Conservation (phyloP, 306 rosid genomes). For the Abrus precatorius region DNA sequence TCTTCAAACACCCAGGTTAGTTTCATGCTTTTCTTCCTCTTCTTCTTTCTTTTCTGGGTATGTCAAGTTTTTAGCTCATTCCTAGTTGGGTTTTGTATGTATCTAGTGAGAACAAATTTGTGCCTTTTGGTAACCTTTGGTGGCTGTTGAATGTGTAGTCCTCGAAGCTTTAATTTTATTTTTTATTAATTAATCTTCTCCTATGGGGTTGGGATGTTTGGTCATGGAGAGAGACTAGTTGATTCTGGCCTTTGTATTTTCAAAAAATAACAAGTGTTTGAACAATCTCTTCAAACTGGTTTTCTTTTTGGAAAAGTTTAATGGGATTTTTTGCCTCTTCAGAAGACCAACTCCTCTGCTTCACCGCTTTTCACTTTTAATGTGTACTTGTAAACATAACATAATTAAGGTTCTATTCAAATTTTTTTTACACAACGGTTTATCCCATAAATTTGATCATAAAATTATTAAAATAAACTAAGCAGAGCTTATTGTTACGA, state of each 20-base stretch:
- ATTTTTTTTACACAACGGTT: no score
- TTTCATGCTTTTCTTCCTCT: background rate
- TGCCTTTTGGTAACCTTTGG: background rate
- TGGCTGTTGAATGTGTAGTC: background rate
- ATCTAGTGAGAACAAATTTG: background rate
- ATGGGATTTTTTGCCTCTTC: background rate
- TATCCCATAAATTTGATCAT: no score
- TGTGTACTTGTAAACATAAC: no score
- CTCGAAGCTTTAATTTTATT: conserved; percentile 10
- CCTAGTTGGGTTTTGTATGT: background rate
- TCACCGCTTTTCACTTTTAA: background rate
- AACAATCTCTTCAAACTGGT: background rate
- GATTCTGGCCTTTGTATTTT: background rate
- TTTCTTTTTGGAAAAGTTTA: background rate
- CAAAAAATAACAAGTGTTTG: background rate
- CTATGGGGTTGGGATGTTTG: conserved; percentile 7
- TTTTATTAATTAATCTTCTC: background rate
- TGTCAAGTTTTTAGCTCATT: background rate
- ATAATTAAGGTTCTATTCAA: no score
- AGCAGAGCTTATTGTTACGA: no score
- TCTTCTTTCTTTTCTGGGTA: background rate
- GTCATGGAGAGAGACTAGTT: background rate
- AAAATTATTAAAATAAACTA: no score
- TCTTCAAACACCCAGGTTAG: conserved; percentile 39
- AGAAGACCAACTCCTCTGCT: conserved; percentile 24